These are phyloP conservation scores for Ambrosiella cleistominuta DNA, from an alignment of 2,329 filamentous ascomycete species.

Conservation along the genomic window DNA sequence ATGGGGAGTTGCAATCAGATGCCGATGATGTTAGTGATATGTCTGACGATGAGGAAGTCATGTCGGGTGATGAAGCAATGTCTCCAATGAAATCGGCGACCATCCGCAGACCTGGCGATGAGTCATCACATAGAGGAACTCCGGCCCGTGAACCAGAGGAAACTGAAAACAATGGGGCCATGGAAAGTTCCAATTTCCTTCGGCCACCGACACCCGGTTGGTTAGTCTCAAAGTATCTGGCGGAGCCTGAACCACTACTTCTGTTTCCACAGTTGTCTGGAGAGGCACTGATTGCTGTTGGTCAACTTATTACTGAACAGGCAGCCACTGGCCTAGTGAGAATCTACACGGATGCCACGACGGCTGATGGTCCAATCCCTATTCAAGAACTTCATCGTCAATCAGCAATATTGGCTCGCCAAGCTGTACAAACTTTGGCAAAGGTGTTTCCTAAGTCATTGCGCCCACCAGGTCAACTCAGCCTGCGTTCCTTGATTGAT, in stretches of 20 bases:
- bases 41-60: constrained; percentile 40
- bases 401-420: constrained; percentile 26
- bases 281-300: constrained; percentile 46
- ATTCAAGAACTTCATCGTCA: constrained; percentile 15
- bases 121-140: constrained; percentile 33
- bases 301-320: constrained; percentile 56
- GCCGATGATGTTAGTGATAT: constrained; percentile 32
- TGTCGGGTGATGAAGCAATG: constrained; percentile 30
- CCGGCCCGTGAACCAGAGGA: constrained; percentile 33
- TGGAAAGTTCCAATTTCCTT: constrained; percentile 32
- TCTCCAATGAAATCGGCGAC: constrained; percentile 31
- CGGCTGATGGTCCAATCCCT: background rate
- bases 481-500: constrained; percentile 33
- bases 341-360: constrained; percentile 16
- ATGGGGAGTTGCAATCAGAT: constrained; percentile 22
- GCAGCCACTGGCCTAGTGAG: constrained; percentile 35
- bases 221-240: constrained; percentile 37
- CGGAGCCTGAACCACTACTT: constrained; percentile 37
- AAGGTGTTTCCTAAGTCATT: constrained; percentile 29
- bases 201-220: constrained; percentile 32
- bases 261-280: constrained; percentile 31
- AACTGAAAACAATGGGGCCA: constrained; percentile 28
- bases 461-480: constrained; percentile 22
- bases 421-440: constrained; percentile 31
- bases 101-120: constrained; percentile 27